These are phyloP conservation scores for Pseudonectria buxi DNA, from an alignment of 2,329 filamentous ascomycete genomes.

Conservation along the genomic window DNA sequence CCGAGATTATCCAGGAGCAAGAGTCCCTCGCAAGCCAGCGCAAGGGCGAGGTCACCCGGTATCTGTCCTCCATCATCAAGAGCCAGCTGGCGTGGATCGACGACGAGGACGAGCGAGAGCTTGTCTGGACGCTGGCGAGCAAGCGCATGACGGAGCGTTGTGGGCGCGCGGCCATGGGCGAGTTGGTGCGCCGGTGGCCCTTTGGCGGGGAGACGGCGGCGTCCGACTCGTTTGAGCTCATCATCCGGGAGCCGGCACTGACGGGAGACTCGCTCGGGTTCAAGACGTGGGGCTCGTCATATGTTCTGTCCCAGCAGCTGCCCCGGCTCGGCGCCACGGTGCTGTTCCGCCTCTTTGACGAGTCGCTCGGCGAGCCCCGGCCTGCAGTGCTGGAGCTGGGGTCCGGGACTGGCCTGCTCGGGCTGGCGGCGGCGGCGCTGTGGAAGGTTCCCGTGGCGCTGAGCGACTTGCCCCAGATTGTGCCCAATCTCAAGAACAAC, in stretches of 20 bases:
- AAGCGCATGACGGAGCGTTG: slow-evolving; percentile 77
- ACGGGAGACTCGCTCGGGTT: slow-evolving; percentile 83
- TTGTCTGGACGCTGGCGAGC: slow-evolving; percentile 73
- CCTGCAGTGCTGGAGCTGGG: slow-evolving; percentile 67
- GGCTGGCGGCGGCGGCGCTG: slow-evolving; percentile 71
- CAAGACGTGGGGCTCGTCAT: slow-evolving; percentile 94
- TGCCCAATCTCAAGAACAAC: slow-evolving; percentile 74
- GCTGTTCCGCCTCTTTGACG: slow-evolving; percentile 39
- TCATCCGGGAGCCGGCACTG: slow-evolving; percentile 77
- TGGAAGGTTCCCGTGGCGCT: slow-evolving; percentile 62
- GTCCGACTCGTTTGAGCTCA: slow-evolving; percentile 51
- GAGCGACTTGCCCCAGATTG: slow-evolving; percentile 79
- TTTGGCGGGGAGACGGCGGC: slow-evolving; percentile 29
- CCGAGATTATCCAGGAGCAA: slow-evolving; percentile 35
- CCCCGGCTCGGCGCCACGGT: slow-evolving; percentile 37
- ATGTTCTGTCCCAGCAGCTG: slow-evolving; percentile 72
- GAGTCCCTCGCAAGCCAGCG: slow-evolving; percentile 35
- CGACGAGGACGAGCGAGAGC: slow-evolving; percentile 58
- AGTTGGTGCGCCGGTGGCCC: slow-evolving; percentile 49
- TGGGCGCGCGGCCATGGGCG: slow-evolving; percentile 59
- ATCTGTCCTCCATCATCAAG: slow-evolving; percentile 63
- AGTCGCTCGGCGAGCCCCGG: slow-evolving; percentile 23
- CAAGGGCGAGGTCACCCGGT: slow-evolving; percentile 51
- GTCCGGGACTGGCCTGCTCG: slow-evolving; percentile 85
- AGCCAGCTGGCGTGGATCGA: slow-evolving; percentile 63